Evolutionary conservation across 208 protist species (phyloP).

Genomic region (Crithidia thermophila): DNA sequence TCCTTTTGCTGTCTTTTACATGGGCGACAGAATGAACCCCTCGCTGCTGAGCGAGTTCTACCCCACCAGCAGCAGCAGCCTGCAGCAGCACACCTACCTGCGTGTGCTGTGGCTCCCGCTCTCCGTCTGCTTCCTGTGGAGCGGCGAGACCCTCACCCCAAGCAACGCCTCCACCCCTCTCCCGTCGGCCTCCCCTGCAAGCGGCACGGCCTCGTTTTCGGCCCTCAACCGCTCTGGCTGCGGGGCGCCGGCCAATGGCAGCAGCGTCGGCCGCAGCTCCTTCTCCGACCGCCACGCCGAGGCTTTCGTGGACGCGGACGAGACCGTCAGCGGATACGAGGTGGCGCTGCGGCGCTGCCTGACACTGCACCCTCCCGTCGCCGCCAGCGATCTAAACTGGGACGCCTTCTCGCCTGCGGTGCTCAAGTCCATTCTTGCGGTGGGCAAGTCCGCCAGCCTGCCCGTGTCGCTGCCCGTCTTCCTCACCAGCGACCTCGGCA

Average conservation of each 20-base stretch:
- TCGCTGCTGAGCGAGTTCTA: slow-evolving; percentile 38
- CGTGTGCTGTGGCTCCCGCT: slow-evolving; percentile 82
- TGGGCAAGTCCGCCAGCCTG: slow-evolving; percentile 9
- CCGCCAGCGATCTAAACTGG: slow-evolving; percentile 21
- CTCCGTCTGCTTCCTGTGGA: slow-evolving; percentile 47
- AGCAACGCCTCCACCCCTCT: background rate
- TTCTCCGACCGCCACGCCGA: slow-evolving; percentile 17
- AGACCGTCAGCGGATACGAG: slow-evolving; percentile 30
- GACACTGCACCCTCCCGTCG: slow-evolving; percentile 18
- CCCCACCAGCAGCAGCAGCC: slow-evolving; percentile 51
- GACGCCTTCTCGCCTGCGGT: slow-evolving; percentile 15
- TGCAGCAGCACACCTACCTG: slow-evolving; percentile 61
- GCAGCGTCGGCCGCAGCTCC: background rate
- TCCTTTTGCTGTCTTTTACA: background rate
- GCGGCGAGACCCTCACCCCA: slow-evolving; percentile 18
- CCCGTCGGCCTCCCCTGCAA: background rate
- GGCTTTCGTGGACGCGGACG: slow-evolving; percentile 19
- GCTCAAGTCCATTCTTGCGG: slow-evolving; percentile 11
- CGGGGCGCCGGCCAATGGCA: slow-evolving; percentile 7
- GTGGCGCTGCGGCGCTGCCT: slow-evolving; percentile 32
- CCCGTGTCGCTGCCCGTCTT: slow-evolving; percentile 41
- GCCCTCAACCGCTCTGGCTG: slow-evolving; percentile 1
- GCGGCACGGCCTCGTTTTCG: background rate
- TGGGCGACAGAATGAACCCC: slow-evolving; percentile 16
- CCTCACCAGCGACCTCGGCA: slow-evolving; percentile 46